Conservation (phyloP, 1,284 basidiomycete genomes). For the Mycocalia duriaeana region DNA sequence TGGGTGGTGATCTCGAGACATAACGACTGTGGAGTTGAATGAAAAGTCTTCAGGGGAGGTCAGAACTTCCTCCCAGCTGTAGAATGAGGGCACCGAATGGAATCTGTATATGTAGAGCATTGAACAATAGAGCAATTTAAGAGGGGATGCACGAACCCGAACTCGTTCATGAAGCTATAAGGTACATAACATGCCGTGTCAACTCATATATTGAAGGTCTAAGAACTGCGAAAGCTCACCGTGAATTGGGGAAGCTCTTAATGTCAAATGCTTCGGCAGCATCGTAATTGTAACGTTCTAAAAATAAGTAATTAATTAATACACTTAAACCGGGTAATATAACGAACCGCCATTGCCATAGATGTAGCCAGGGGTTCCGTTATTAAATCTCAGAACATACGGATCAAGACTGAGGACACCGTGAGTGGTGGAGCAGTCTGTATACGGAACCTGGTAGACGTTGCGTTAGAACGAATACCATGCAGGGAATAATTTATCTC, state of each 20-base stretch:
- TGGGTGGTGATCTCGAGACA: slow-evolving; percentile 56
- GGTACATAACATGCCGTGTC: no score
- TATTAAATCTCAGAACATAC: slow-evolving; percentile 47
- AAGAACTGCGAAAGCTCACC: no score
- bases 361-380: slow-evolving; percentile 45
- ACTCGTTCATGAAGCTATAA: slow-evolving; percentile 55
- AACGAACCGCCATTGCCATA: slow-evolving; percentile 54
- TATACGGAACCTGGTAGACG: slow-evolving; percentile 62
- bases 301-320: no score
- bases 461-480: no score
- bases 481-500: not conserved
- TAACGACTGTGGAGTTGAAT: slow-evolving; percentile 57
- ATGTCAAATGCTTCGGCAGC: slow-evolving; percentile 51
- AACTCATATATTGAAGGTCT: no score
- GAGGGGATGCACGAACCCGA: slow-evolving; percentile 35
- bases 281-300: slow-evolving; percentile 58
- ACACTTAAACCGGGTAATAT: no score
- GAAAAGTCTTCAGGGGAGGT: slow-evolving; percentile 44
- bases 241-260: slow-evolving; percentile 48
- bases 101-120: slow-evolving; percentile 33
- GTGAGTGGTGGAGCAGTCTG: slow-evolving; percentile 57
- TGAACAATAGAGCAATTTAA: no score
- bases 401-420: slow-evolving; percentile 56
- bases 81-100: slow-evolving; percentile 63
- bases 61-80: slow-evolving; percentile 58